phyloP scores from a whole-genome alignment of 2,329 filamentous ascomycete species.

The Fusarium globosum region DNA sequence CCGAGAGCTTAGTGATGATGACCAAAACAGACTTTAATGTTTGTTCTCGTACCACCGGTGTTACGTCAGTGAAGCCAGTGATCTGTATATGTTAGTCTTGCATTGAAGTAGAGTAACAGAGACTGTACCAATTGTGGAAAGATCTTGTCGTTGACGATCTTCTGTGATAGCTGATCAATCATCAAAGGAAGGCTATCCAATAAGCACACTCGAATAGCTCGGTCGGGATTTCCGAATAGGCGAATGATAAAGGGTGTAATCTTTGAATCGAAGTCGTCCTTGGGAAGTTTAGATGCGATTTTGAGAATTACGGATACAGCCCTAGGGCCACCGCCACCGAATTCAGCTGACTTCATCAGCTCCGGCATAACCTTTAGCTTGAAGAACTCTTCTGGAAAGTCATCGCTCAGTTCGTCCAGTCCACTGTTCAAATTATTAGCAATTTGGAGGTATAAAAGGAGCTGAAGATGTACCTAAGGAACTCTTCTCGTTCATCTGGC shows the following conservation, averaged over 20 bases:
- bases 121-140: slow-evolving; percentile 85
- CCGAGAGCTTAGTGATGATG: slow-evolving; percentile 88
- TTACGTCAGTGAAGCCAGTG: slow-evolving; percentile 93
- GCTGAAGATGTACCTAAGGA: slow-evolving; percentile 69
- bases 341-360: slow-evolving; percentile 98
- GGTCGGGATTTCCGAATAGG: slow-evolving; percentile 89
- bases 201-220: slow-evolving; percentile 89
- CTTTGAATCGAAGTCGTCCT: slow-evolving; percentile 87
- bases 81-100: slow-evolving; percentile 63
- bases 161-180: slow-evolving; percentile 90
- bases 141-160: slow-evolving; percentile 93
- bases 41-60: slow-evolving; percentile 92
- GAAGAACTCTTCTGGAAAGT: slow-evolving; percentile 98
- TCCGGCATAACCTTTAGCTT: slow-evolving; percentile 97
- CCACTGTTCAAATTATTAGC: slow-evolving; percentile 63
- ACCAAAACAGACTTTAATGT: slow-evolving; percentile 94
- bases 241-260: slow-evolving; percentile 89
- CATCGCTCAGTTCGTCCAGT: slow-evolving; percentile 86
- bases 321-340: slow-evolving; percentile 93
- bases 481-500: slow-evolving; percentile 83
- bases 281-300: slow-evolving; percentile 85
- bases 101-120: neutral
- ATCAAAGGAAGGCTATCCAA: slow-evolving; percentile 89
- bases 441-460: neutral
- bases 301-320: slow-evolving; percentile 90